These are phyloP conservation scores for Saksenaea oblongispora DNA, from an alignment of 371 early-diverging fungal species.

Conservation along the genomic window DNA sequence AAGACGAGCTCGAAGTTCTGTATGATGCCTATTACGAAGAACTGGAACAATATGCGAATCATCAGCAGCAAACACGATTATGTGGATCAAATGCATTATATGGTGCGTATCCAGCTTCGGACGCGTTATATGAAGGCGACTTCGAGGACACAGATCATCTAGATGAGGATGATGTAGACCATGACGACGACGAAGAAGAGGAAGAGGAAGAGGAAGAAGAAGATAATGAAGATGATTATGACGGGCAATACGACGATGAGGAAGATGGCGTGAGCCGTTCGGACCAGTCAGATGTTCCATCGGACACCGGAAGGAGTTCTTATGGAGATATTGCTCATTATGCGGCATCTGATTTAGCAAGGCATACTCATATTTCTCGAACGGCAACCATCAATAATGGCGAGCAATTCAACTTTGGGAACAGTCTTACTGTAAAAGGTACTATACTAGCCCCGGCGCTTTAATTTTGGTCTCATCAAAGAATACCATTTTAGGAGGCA, in stretches of 20 bases:
- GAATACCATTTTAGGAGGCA: conserved; percentile 55
- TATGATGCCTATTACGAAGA: conserved; percentile 94
- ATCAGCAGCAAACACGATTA: conserved; percentile 61
- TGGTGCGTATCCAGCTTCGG: not conserved
- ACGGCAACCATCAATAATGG: conserved; percentile 3
- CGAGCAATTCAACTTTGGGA: conserved; percentile 64
- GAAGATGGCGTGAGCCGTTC: conserved; percentile 14
- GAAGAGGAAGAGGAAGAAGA: no score
- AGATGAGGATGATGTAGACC: conserved; percentile 54
- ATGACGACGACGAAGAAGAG: conserved; percentile 56
- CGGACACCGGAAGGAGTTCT: conserved; percentile 14
- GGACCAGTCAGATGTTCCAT: conserved; percentile 11
- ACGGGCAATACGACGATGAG: conserved; percentile 44
- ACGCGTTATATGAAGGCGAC: not conserved
- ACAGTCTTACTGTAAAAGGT: conserved; percentile 71
- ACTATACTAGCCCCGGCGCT: conserved; percentile 18
- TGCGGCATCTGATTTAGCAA: not conserved
- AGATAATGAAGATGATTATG: conserved; percentile 48
- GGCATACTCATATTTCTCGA: not conserved
- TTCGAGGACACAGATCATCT: conserved; percentile 8
- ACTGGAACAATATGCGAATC: conserved; percentile 84
- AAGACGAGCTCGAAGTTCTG: conserved; percentile 85
- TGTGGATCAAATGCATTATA: conserved; percentile 14
- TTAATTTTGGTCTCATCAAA: conserved; percentile 6
- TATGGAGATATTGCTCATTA: conserved; percentile 8